Evolutionary conservation across 2,329 filamentous ascomycete genomes (phyloP).

Genomic region (Cytospora piceae): DNA sequence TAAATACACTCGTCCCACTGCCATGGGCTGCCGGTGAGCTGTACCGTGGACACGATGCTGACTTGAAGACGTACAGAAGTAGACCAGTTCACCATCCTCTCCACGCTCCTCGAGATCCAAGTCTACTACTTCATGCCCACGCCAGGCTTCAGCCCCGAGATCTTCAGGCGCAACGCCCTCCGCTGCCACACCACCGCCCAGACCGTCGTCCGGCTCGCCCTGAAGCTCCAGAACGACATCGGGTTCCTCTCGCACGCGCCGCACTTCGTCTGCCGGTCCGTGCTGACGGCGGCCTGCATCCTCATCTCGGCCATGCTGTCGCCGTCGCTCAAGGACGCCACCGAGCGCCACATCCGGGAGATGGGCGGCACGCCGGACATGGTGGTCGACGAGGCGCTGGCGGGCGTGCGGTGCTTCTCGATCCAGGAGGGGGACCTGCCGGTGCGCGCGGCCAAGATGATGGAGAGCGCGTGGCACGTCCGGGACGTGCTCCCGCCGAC

Average conservation of each 20-base stretch:
- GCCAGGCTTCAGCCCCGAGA: slow-evolving; percentile 43
- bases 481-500: slow-evolving; percentile 43
- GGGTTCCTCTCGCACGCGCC: slow-evolving; percentile 52
- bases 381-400: slow-evolving; percentile 36
- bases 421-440: slow-evolving; percentile 55
- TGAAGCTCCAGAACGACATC: slow-evolving; percentile 47
- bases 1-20: slow-evolving; percentile 33
- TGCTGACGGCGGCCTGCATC: slow-evolving; percentile 51
- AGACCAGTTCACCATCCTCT: slow-evolving; percentile 52
- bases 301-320: slow-evolving; percentile 52
- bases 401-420: slow-evolving; percentile 47
- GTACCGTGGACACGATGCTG: background rate
- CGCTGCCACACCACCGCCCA: slow-evolving; percentile 54
- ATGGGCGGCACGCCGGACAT: slow-evolving; percentile 22
- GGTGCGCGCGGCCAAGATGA: slow-evolving; percentile 48
- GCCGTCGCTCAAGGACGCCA: slow-evolving; percentile 43
- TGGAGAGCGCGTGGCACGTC: slow-evolving; percentile 54
- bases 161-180: slow-evolving; percentile 49
- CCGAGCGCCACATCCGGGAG: slow-evolving; percentile 38
- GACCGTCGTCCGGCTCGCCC: slow-evolving; percentile 47
- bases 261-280: slow-evolving; percentile 52
- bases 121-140: slow-evolving; percentile 55
- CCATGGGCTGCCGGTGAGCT: background rate
- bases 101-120: slow-evolving; percentile 57
- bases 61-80: slow-evolving; percentile 43